phyloP scores from a whole-genome alignment of 2,329 filamentous ascomycete species.

The Coleophoma crateriformis region DNA sequence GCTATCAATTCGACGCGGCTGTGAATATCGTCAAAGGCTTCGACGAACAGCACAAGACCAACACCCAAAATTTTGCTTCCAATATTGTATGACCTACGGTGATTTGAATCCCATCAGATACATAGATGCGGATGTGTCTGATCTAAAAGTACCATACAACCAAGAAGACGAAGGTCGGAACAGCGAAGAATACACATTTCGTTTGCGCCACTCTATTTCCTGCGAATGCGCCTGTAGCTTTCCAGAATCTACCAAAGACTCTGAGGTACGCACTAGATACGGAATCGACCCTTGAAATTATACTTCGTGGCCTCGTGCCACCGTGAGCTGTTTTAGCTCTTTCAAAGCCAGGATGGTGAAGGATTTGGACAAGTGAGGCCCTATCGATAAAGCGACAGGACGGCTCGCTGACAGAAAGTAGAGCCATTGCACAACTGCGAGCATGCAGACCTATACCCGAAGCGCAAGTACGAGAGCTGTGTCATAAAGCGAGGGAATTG shows the following conservation, averaged over 20 bases:
- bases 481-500: conserved; percentile 93
- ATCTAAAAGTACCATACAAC: too few species aligned
- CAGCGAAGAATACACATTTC: background rate
- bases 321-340: background rate
- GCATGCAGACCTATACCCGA: conserved; percentile 95
- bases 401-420: conserved; percentile 31
- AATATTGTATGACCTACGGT: too few species aligned
- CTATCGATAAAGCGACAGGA: conserved; percentile 4
- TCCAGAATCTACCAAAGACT: background rate
- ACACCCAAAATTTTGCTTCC: too few species aligned
- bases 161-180: background rate
- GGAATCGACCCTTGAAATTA: background rate
- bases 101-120: too few species aligned
- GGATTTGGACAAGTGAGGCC: conserved; percentile 77
- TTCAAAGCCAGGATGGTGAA: conserved; percentile 58
- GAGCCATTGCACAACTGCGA: conserved; percentile 91
- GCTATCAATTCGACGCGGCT: conserved; percentile 12
- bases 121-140: too few species aligned
- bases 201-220: conserved; percentile 4
- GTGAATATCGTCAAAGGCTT: conserved; percentile 1
- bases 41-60: background rate
- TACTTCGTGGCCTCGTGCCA: background rate
- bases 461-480: conserved; percentile 89
- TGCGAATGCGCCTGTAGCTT: conserved; percentile 14
- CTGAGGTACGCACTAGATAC: too few species aligned